Evolutionary conservation across 169 alveolate genomes (phyloP).

Genomic region (Babesia sp.): DNA sequence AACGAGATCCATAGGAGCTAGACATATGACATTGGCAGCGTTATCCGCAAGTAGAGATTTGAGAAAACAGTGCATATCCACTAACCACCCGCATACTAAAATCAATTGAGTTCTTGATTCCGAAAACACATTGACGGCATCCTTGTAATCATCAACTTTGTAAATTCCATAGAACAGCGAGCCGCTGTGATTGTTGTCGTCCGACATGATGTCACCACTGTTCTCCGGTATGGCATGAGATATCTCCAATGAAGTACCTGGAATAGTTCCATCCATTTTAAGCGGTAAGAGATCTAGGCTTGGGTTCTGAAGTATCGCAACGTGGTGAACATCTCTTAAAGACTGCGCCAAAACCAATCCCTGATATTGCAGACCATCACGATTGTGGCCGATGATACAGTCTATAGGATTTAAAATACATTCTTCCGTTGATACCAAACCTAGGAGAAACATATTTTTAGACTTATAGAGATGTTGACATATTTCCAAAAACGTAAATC

Average conservation of each 20-base stretch:
- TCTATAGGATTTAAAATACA: constrained; percentile 72
- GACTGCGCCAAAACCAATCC: constrained; percentile 75
- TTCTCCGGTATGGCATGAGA: constrained; percentile 10
- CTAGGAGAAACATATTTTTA: constrained; percentile 70
- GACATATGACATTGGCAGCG: constrained; percentile 59
- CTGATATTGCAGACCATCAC: constrained; percentile 36
- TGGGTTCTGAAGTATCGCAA: constrained; percentile 59
- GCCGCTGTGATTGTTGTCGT: neutral
- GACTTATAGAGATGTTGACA: constrained; percentile 67
- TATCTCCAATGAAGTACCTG: neutral
- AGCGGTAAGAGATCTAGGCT: constrained; percentile 50
- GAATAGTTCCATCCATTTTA: constrained; percentile 5
- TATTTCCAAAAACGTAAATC: constrained; percentile 64
- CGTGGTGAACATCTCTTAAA: constrained; percentile 60
- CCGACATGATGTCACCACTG: neutral
- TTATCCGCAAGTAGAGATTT: constrained; percentile 57
- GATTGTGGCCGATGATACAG: constrained; percentile 66
- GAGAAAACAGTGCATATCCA: constrained; percentile 64
- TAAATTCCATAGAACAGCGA: constrained; percentile 22
- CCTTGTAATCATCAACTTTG: constrained; percentile 23
- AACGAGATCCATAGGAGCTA: constrained; percentile 66
- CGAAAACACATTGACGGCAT: constrained; percentile 12
- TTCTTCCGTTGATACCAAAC: constrained; percentile 67
- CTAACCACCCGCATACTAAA: constrained; percentile 77
- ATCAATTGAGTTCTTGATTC: constrained; percentile 38